A percentile compares a stretch with the other conserved stretches of the same genome.
These are phyloP conservation scores for Annulohypoxylon moriforme DNA, from an alignment of 495 filamentous ascomycete genomes.

Conservation along the genomic window DNA sequence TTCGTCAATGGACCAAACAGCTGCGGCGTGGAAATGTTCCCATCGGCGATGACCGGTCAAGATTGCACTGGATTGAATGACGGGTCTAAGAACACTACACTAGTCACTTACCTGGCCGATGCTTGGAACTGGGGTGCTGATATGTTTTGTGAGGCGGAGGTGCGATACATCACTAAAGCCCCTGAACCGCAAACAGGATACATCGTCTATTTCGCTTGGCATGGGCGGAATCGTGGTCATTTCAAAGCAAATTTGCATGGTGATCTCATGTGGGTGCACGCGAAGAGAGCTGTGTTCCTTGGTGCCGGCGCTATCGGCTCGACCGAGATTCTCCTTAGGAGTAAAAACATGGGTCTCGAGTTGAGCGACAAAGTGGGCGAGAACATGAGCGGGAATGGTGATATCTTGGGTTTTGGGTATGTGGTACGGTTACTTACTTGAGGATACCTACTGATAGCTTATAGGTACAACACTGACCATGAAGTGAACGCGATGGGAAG, in stretches of 20 bases:
- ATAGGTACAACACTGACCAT: slow-evolving; percentile 67
- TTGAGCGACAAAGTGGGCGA: slow-evolving; percentile 69
- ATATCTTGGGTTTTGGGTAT: slow-evolving; percentile 71
- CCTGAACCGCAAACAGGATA: slow-evolving; percentile 62
- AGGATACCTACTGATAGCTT: slow-evolving; percentile 18
- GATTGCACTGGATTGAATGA: slow-evolving; percentile 75
- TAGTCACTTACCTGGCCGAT: slow-evolving; percentile 76
- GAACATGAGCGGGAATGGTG: slow-evolving; percentile 76
- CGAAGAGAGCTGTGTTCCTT: slow-evolving; percentile 69
- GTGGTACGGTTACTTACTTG: slow-evolving; percentile 17
- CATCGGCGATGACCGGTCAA: slow-evolving; percentile 68
- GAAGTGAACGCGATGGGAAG: slow-evolving; percentile 67
- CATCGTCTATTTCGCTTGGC: slow-evolving; percentile 73
- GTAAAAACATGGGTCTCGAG: slow-evolving; percentile 66
- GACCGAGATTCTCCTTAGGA: slow-evolving; percentile 74
- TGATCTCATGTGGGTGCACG: slow-evolving; percentile 77
- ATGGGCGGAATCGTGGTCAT: slow-evolving; percentile 66
- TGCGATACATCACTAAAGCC: slow-evolving; percentile 70
- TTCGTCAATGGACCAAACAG: slow-evolving; percentile 70
- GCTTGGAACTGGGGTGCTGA: slow-evolving; percentile 82
- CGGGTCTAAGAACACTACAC: slow-evolving; percentile 71
- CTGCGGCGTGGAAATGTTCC: slow-evolving; percentile 70
- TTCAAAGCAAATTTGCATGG: slow-evolving; percentile 68
- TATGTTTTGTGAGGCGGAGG: slow-evolving; percentile 78
- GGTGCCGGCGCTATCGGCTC: slow-evolving; percentile 71